Conservation (phyloP, 306 rosid genomes). For the Albizia julibrissin region DNA sequence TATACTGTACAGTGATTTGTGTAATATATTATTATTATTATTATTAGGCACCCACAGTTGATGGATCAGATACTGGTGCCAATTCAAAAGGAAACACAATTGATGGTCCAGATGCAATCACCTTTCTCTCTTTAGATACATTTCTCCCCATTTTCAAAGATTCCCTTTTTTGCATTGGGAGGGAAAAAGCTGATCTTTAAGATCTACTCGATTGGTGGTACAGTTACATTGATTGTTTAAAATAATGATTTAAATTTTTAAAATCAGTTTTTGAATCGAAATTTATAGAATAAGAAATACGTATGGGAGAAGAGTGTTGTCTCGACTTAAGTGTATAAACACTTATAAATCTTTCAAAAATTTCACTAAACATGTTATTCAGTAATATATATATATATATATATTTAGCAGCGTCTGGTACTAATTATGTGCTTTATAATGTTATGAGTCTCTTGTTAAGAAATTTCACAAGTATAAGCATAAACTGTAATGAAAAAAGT, state of each 20-base stretch:
- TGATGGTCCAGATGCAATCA: constrained; percentile 39
- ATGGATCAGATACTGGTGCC: constrained; percentile 44
- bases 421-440: background rate
- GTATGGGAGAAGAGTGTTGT: no score
- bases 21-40: background rate
- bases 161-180: constrained; percentile 30
- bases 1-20: background rate
- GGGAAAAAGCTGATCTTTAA: background rate
- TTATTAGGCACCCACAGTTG: constrained; percentile 45
- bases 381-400: no score
- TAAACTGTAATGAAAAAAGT: no score
- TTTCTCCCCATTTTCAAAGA: constrained; percentile 38
- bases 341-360: no score
- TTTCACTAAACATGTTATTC: no score
- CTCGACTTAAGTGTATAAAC: no score
- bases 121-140: constrained; percentile 32
- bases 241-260: no score
- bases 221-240: no score
- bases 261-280: no score
- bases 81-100: constrained; percentile 42
- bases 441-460: background rate
- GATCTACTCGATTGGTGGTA: background rate
- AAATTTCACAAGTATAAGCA: no score
- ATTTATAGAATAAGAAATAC: no score
- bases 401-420: no score